Base-by-base conservation (phyloP, 2,329 filamentous ascomycete genomes). In the Apiospora malaysiana region DNA sequence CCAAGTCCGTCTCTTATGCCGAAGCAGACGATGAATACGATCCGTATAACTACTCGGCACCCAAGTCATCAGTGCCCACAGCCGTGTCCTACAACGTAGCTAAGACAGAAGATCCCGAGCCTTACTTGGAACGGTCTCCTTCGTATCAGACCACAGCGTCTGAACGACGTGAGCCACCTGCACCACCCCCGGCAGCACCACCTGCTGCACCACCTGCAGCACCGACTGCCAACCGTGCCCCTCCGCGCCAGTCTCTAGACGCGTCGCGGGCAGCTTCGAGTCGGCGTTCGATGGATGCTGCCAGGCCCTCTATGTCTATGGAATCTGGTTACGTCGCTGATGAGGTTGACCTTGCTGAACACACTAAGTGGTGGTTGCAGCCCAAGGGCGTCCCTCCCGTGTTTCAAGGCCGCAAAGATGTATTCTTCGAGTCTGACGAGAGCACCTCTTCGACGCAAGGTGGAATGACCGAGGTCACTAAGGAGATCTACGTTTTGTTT, bases 281-380 rank as follows among this genome's bases (percentile, higher is more conserved):
- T 18, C 83, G 87, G 65, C 82, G 88, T 49, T 97, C 94, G 3
- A 89, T 93, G 81, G 96, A 99, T 75, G 85, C 93, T 70, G 82
- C 88, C 49, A 90, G 95, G 66, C 91, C 93, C 25, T 92, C 91
- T 7, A 87, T 91, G 80, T 87, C 86, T 27, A 83, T 85, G 71
- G 93, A 95, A 74, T 90, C 92, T 63, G 93, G 94, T 1, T 97
- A 91, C 78, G 95, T 98, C 73, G 96, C 96, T 51, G 91, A 91
- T 70, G 95, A 98, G 72, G 83, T 98, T 70, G 95, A 98, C 77
- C 85, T 98, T 47, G 91, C 89, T 16, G 85, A 88, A 63, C 87
- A 88, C 68, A 93, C 90, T 23, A 88, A 91, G 68, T 99, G 96
- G 96, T 99, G 95, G 95, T 90, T 92, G 47, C 91, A 95, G 77